Conservation (phyloP, 768 basidiomycete species). For the Leucosporidium creatinivorum region DNA sequence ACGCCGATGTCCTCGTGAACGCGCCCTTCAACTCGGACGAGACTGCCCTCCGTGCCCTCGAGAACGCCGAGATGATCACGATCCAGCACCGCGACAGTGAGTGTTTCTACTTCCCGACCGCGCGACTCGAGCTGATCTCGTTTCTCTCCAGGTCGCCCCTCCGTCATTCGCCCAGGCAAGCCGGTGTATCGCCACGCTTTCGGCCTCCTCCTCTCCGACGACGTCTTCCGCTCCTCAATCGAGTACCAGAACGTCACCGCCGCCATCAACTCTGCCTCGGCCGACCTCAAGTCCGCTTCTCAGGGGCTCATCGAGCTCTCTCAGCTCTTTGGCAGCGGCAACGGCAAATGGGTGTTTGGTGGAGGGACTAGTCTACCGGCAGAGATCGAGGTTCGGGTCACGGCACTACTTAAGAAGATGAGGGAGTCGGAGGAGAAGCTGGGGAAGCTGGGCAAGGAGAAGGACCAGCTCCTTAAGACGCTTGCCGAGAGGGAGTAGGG, state of each 20-base stretch:
- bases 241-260: slow-evolving; percentile 15
- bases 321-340: slow-evolving; percentile 52
- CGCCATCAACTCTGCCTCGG: not conserved
- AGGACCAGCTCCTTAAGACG: slow-evolving; percentile 55
- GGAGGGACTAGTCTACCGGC: slow-evolving; percentile 42
- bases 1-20: slow-evolving; percentile 70
- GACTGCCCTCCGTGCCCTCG: slow-evolving; percentile 67
- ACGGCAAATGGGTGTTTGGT: slow-evolving; percentile 47
- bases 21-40: slow-evolving; percentile 93
- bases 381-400: slow-evolving; percentile 56
- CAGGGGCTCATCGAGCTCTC: slow-evolving; percentile 54
- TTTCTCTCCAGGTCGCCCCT: slow-evolving; percentile 59
- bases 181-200: slow-evolving; percentile 84
- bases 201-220: slow-evolving; percentile 68
- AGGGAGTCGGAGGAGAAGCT: slow-evolving; percentile 60
- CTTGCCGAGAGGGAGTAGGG: slow-evolving; percentile 6
- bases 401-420: slow-evolving; percentile 70
- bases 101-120: not conserved
- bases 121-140: not conserved
- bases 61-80: slow-evolving; percentile 72
- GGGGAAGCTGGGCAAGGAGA: slow-evolving; percentile 62
- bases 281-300: slow-evolving; percentile 55
- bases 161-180: slow-evolving; percentile 77
- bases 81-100: slow-evolving; percentile 68
- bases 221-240: slow-evolving; percentile 34